Evolutionary conservation across 2,329 filamentous ascomycete genomes (phyloP), one percentile per base, ranked within the genome.

Genomic region (Domatiomyces catenatus): DNA sequence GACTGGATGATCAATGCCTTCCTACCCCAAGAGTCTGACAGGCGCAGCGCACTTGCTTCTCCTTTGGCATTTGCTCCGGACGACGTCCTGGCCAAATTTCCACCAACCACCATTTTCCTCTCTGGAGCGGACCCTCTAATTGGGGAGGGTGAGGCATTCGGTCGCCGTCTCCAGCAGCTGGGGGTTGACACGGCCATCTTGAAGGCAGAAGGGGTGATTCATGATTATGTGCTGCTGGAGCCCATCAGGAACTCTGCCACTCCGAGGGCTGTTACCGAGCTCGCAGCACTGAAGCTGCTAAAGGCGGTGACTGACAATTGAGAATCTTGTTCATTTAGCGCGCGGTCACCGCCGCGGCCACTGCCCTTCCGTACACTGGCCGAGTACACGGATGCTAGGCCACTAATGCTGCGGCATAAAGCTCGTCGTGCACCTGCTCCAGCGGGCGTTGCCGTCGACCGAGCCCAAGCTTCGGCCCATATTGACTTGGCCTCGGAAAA

Each of bases 401-500:
- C 48, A n/a, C n/a, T n/a, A n/a, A 50, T 55, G 50, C 52, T 52
- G 46, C 42, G 49, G 45, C 28, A 54, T 8, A 22, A 22, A 24
- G 1, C 17, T 60, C 10, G 48, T 60, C 4, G 59, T 58, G 44
- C 52, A 18, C 18, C 24, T 20, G 8, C 49, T 52, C 20, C 52
- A 48, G 42, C 56, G 45, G 47, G 52, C 7, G 10, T 58, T n/a
- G 57, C 58, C 49, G 54, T 55, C 53, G 54, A 59, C 39, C 55
- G 59, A 28, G 59, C 53, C 50, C 59, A 61, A 49, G 58, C 58
- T 8, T 60, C 66, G 12, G 58, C 62, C 5, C 61, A 65, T 39
- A 65, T 66, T 51, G 64, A 67, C 52, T 54, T 67, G 4, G 66
- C 67, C 46, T 62, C 64, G 54, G 64, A 67, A 42, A 66, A 69